These are phyloP conservation scores for Leccinum subgranulosum DNA, from an alignment of 768 basidiomycete genomes.

Conservation along the genomic window DNA sequence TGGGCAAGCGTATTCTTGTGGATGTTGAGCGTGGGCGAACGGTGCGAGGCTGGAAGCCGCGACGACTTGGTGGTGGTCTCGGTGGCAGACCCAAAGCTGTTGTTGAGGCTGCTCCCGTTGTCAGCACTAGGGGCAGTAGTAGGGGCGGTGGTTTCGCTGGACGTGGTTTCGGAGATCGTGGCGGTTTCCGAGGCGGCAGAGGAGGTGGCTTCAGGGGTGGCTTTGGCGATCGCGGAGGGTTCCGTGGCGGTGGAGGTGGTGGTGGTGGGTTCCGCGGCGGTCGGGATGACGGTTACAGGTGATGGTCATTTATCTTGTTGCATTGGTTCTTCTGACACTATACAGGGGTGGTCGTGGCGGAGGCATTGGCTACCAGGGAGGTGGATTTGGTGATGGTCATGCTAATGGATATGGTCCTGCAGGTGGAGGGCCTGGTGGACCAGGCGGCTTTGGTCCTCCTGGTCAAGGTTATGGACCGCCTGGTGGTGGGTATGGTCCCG, in stretches of 20 bases:
- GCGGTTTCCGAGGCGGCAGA: constrained; percentile 41
- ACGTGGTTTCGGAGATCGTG: constrained; percentile 34
- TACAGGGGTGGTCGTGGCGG: constrained; percentile 62
- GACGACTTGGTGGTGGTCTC: constrained; percentile 95
- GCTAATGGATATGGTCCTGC: constrained; percentile 55
- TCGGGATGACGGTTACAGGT: constrained; percentile 53
- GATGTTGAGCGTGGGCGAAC: constrained; percentile 98
- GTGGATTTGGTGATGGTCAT: constrained; percentile 52
- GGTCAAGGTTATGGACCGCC: constrained; percentile 42
- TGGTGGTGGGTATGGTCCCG: constrained; percentile 42
- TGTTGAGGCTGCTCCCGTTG: constrained; percentile 41
- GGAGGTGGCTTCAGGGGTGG: constrained; percentile 47
- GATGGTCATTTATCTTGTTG: constrained; percentile 4
- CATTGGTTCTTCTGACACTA: constrained; percentile 15
- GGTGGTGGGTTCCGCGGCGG: constrained; percentile 39
- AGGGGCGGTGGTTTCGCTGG: constrained; percentile 41
- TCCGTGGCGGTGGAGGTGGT: constrained; percentile 38
- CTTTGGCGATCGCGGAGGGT: constrained; percentile 37
- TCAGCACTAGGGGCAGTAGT: constrained; percentile 29
- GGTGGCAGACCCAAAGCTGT: constrained; percentile 90
- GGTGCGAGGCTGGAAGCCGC: constrained; percentile 97
- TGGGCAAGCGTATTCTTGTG: constrained; percentile 93
- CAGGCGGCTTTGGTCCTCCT: constrained; percentile 42
- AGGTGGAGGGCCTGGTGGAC: constrained; percentile 40
- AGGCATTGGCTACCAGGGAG: constrained; percentile 68